Base-by-base conservation (phyloP, 164 flowering plant species). In the Magnolia officinalis region DNA sequence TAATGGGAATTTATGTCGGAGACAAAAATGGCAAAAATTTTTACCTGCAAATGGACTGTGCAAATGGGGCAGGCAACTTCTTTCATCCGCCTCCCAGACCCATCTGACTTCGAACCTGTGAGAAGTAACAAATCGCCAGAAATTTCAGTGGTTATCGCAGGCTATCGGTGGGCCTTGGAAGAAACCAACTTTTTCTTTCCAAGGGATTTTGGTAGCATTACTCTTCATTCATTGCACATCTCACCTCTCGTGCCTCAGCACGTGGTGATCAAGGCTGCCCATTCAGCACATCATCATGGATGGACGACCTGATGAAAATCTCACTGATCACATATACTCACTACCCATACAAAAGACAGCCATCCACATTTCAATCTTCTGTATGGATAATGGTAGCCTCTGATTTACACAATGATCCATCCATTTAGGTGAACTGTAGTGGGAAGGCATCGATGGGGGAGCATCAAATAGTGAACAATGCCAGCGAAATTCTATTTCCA, bases 21-120 rank as follows among this genome's bases (percentile, higher is more conserved):
- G 21, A 13, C 31, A 37, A 37, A 37, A 23, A 65, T 65, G 29
- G 37, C 4, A 23, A 37, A 37, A 37, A 18, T 19, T 10, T 6
- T 19, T 21, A 93, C 99, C 98, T 94, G 99, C 77, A 96, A 86
- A 85, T 96, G 99, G 63, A 96, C 99, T 1, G 98, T 96, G 83
- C 98, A 94, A 20, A 84, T 92, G 59, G 99, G 98, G 77, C 99
- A 94, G 19, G 94, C 99, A 84, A 96, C 98, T 85, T 96, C 99
- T 78, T 81, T 89, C 98, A 92, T 96, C 75, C 93, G 85, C 79
- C 79, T 90, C 49, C 96, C 89, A 65, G 93, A 87, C 69, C 82
- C 91, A 79, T 89, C 92, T 1, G 76, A 81, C 82, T 82, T 88
- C 37, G 90, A 85, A 18, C 92, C 97, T 90, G 67, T 16, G 13